Evolutionary conservation across 1,139 yeast genomes (phyloP).

Genomic region (Sugiyamaella castrensis): DNA sequence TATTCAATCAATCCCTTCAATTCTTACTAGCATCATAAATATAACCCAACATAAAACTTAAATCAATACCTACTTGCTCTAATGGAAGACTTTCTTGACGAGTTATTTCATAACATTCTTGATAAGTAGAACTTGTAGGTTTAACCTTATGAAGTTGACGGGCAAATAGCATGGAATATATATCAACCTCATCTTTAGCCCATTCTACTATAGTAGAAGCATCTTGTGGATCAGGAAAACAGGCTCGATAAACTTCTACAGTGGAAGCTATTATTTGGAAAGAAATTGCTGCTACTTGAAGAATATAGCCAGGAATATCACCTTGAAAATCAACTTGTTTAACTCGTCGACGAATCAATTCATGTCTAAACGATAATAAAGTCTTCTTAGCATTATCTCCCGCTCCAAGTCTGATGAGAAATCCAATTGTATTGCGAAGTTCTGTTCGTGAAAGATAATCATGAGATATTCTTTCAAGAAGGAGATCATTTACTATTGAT

Average conservation of each 20-base stretch:
- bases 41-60: conserved; percentile 82
- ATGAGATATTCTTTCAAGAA: conserved; percentile 37
- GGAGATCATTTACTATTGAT: conserved; percentile 28
- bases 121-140: conserved; percentile 46
- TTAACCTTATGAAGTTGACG: conserved; percentile 67
- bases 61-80: conserved; percentile 36
- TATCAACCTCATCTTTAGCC: conserved; percentile 66
- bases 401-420: conserved; percentile 44
- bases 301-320: conserved; percentile 52
- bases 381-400: conserved; percentile 48
- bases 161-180: conserved; percentile 57
- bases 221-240: conserved; percentile 42
- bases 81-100: conserved; percentile 52
- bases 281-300: conserved; percentile 58
- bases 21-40: conserved; percentile 46
- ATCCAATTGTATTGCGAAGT: conserved; percentile 36
- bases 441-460: conserved; percentile 35
- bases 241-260: conserved; percentile 44
- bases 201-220: conserved; percentile 55
- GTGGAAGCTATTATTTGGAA: conserved; percentile 55
- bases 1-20: no score
- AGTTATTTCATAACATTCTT: conserved; percentile 53
- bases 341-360: conserved; percentile 45
- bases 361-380: conserved; percentile 47
- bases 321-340: conserved; percentile 53